phyloP scores from a whole-genome alignment of 2,329 filamentous ascomycete species.

The Monosporascus sp. region DNA sequence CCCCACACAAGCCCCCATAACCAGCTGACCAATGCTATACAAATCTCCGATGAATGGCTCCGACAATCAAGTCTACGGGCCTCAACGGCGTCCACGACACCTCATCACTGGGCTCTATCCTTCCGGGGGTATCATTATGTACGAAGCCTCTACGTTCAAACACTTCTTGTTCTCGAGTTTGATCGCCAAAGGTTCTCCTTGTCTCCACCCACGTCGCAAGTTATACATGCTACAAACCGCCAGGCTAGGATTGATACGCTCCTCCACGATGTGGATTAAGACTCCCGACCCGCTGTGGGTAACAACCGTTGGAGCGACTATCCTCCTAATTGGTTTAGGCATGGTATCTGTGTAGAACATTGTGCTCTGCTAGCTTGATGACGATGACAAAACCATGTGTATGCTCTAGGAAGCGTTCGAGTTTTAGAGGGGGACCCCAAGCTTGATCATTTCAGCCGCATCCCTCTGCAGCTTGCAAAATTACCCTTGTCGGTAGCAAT shows the following conservation, averaged over 20 bases:
- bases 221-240: too few species aligned
- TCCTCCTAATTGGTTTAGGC: too few species aligned
- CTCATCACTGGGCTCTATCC: background rate
- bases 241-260: too few species aligned
- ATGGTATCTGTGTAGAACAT: too few species aligned
- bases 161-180: background rate
- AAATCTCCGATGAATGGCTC: constrained; percentile 6
- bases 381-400: too few species aligned
- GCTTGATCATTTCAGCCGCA: background rate
- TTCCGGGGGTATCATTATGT: background rate
- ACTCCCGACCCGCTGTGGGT: too few species aligned
- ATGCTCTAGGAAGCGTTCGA: too few species aligned
- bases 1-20: background rate
- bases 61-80: constrained; percentile 2
- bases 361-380: too few species aligned
- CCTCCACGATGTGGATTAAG: too few species aligned
- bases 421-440: background rate
- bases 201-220: background rate
- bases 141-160: background rate
- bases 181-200: background rate
- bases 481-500: background rate
- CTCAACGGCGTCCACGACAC: constrained; percentile 2
- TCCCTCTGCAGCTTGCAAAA: background rate
- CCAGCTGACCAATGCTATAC: constrained; percentile 6
- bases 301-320: too few species aligned